These are phyloP conservation scores for Rhynchosporium agropyri DNA, from an alignment of 2,329 filamentous ascomycete species.

Conservation along the genomic window DNA sequence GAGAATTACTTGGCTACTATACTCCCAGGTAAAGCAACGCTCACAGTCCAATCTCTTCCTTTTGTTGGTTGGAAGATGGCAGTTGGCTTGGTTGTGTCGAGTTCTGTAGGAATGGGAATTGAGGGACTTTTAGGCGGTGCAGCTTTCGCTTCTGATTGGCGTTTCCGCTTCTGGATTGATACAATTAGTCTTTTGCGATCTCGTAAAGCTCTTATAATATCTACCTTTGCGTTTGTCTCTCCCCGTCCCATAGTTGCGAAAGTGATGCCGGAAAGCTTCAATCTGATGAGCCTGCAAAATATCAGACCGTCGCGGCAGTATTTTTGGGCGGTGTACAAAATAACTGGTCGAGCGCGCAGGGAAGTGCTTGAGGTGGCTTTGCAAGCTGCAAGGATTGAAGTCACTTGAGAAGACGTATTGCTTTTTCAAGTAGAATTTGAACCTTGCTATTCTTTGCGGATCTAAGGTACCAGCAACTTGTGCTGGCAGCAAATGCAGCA, in stretches of 20 bases:
- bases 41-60: slow-evolving; percentile 72
- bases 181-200: neutral
- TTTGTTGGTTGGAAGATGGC: slow-evolving; percentile 67
- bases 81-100: slow-evolving; percentile 64
- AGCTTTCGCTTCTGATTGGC: slow-evolving; percentile 37
- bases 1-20: slow-evolving; percentile 62
- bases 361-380: neutral
- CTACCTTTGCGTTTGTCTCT: slow-evolving; percentile 22
- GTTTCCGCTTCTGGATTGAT: slow-evolving; percentile 41
- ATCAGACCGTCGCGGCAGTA: slow-evolving; percentile 6
- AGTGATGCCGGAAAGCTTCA: neutral
- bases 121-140: slow-evolving; percentile 23
- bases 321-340: slow-evolving; percentile 12
- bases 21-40: slow-evolving; percentile 77
- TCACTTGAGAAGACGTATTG: no score
- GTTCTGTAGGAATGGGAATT: slow-evolving; percentile 40
- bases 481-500: no score
- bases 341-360: neutral
- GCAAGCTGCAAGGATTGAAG: neutral
- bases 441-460: no score
- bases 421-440: no score
- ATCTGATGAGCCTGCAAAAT: slow-evolving; percentile 7
- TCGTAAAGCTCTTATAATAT: neutral
- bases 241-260: slow-evolving; percentile 17
- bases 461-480: no score